Base-by-base conservation (phyloP, 1,139 yeast species). In the Sugiyamaella pinicola region DNA sequence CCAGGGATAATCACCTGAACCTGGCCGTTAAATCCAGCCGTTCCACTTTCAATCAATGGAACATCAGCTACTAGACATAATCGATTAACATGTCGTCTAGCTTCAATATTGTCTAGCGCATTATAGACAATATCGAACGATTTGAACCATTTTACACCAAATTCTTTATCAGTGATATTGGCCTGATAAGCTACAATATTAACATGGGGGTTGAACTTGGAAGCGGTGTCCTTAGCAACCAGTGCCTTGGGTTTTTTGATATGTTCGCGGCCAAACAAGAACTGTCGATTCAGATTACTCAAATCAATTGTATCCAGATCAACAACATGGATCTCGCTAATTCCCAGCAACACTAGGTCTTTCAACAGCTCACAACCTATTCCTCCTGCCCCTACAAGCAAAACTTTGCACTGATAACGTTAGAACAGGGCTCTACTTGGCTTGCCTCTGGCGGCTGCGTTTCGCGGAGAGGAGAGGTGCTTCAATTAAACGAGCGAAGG, bases 321-420 rank as follows among this genome's bases (percentile, higher is more conserved):
- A 18, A 91, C 95, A 24, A 95, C 79, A 64, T 91, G 96, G 52
- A 95, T 85, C 63, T 88, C 95, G 3, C 95, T 95, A 62, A 87
- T 85, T 2, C 96, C 96, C 61, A 89, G 78, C 58, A 91, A 72
- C 6, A 90, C 83, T 50, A 95, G 75, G 65, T 95, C 88, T 67
- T 95, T 95, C 55, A 95, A 75, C 39, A 95, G 74, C 69, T 95
- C 99, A 69, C 98, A 95, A 3, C 99, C 99, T 59, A 95, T 91
- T n/a, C 99, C 99, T 26, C 99, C 99, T 0, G 99, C 97, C 3
- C 99, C 99, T 0, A 95, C 96, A 74, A 95, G 76, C 45, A 95
- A 74, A 18, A 93, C 90, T 57, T 65, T 67, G 40, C 61, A 53
- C 67, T 64, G 33, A 17, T 18, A 18, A 29, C 13, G 35, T 19